Evolutionary conservation across 768 basidiomycete genomes (phyloP), one percentile per base, ranked within the genome.

Genomic region (Pleurotus tuoliensis): DNA sequence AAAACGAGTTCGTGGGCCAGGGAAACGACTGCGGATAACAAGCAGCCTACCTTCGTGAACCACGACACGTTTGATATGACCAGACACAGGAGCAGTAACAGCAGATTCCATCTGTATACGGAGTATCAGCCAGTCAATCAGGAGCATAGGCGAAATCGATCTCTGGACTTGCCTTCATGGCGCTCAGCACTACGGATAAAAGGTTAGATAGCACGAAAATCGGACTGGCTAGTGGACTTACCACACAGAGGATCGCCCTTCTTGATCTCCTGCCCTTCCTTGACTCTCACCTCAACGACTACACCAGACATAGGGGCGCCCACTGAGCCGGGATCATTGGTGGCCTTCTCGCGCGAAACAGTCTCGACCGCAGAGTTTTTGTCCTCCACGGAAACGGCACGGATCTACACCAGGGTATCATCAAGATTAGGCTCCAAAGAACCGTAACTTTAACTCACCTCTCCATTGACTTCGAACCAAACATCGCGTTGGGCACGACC

Each of bases 241-340:
- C 89, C 86, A 72, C 90, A 90, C 61, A 98, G 76, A 57, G 96
- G 94, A 76, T 99, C 97, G 50, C 97, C 97, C 75, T 94, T 96
- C 85, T 89, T 95, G 72, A 99, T 94, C 67, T 96, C 93, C 57
- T 95, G 89, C 20, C 94, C 94, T 72, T 98, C 97, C 76, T 97
- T 96, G 58, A 98, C 95, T 66, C 96, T 82, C 47, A 99, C 94
- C 71, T 99, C 97, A 15, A 99, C 91, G 55, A 98, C 94, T 49
- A 98, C 96, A 71, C 95, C 97, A 56, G 92, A 93, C 94, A 97
- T 96, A 3, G 94, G 92, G 49, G 94, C 93, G 55, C 95, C 97
- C 60, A 98, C 89, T n/a, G 92, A 94, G 62, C 97, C 96, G 58
- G 96, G 95, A 69, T 95, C 95, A 61, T 77, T 77, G 9, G 92